phyloP scores from a whole-genome alignment of 106 monocot genomes.

The Dioscorea dumetorum region DNA sequence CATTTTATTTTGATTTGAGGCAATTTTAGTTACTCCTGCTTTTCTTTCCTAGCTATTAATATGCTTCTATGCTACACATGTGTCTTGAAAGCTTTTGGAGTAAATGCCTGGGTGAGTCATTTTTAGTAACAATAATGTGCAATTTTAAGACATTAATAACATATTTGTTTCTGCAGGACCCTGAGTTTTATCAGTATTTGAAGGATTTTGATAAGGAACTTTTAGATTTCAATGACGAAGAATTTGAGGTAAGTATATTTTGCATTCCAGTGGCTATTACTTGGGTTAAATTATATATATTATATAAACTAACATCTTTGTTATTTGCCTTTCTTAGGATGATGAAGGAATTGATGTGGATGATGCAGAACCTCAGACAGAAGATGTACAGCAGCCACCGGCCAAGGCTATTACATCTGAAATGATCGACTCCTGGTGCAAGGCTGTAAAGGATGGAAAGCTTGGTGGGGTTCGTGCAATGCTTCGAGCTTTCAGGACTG shows the following conservation, averaged over 20 bases:
- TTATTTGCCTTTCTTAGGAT: constrained; percentile 27
- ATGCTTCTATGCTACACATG: no score
- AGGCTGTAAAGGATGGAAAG: constrained; percentile 37
- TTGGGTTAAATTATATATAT: neutral
- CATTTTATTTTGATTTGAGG: no score
- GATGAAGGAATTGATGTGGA: constrained; percentile 41
- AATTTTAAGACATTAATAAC: no score
- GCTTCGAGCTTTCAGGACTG: constrained; percentile 63
- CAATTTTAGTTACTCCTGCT: no score
- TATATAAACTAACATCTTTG: neutral
- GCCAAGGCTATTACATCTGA: constrained; percentile 67
- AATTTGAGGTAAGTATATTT: constrained; percentile 41
- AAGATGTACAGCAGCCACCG: constrained; percentile 17
- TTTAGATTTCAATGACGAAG: constrained; percentile 76
- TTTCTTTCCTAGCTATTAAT: no score
- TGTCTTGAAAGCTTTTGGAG: no score
- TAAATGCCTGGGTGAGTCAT: no score
- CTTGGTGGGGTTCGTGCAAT: constrained; percentile 52
- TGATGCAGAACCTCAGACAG: constrained; percentile 19
- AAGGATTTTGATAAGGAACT: constrained; percentile 92
- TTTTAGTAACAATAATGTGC: no score
- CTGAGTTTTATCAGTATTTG: constrained; percentile 90
- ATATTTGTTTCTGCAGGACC: constrained; percentile 43
- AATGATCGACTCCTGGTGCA: constrained; percentile 85
- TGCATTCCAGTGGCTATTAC: neutral